Conservation (phyloP, 441 rosid species). For the Gossypium schwendimanii region DNA sequence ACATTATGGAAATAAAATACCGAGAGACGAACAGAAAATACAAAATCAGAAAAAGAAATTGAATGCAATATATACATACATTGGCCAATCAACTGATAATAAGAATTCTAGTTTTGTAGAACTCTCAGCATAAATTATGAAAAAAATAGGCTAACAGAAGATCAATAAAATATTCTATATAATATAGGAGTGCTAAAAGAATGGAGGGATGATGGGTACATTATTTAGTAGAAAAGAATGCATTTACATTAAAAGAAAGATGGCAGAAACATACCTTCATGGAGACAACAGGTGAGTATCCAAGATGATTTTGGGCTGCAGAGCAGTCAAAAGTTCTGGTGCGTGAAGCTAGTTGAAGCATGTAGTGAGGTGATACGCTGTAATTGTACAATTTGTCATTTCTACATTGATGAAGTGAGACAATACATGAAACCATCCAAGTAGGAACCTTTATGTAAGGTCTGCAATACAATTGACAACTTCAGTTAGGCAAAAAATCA, state of each 20-base stretch:
- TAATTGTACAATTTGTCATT: constrained; percentile 41
- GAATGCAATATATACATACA: background rate
- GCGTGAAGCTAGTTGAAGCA: constrained; percentile 54
- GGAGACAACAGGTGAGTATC: constrained; percentile 62
- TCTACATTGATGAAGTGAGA: constrained; percentile 45
- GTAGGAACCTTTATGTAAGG: constrained; percentile 68
- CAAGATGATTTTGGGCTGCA: constrained; percentile 67
- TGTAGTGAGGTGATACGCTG: constrained; percentile 39
- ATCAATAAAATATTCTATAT: background rate
- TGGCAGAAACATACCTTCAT: constrained; percentile 49
- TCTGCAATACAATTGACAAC: constrained; percentile 36
- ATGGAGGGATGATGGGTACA: background rate
- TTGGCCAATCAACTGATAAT: background rate
- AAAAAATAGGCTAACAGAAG: background rate
- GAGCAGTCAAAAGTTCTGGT: constrained; percentile 75
- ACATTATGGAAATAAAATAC: background rate
- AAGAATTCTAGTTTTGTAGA: background rate
- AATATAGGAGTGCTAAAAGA: background rate
- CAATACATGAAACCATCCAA: constrained; percentile 33
- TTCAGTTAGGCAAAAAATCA: constrained; percentile 10
- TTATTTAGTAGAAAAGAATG: background rate
- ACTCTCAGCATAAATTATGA: background rate
- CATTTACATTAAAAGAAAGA: background rate
- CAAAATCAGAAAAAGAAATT: background rate
- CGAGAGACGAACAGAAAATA: background rate